These are phyloP conservation scores for Pseudogymnoascus sp. DNA, from an alignment of 2,329 filamentous ascomycete species.

Conservation along the genomic window DNA sequence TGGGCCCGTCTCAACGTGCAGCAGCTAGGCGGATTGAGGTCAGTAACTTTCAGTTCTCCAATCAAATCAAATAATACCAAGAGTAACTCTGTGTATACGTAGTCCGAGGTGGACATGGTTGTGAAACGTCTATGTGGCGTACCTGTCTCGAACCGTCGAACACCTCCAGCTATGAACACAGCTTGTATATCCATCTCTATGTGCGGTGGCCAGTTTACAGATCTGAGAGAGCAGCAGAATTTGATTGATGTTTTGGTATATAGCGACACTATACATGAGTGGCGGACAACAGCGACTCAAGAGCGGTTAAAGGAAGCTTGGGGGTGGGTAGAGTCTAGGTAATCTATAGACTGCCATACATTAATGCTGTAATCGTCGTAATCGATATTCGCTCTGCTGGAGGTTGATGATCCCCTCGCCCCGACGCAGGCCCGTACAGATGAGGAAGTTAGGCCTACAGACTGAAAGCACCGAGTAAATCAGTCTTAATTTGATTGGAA, in stretches of 20 bases:
- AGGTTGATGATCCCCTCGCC: too few species aligned
- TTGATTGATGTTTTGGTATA: constrained; percentile 23
- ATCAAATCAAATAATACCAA: too few species aligned
- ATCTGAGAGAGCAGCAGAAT: constrained; percentile 22
- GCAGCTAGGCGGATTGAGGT: constrained; percentile 13
- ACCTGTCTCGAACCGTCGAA: constrained; percentile 16
- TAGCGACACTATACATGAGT: constrained; percentile 25
- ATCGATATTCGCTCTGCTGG: too few species aligned
- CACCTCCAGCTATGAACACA: constrained; percentile 24
- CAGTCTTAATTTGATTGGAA: too few species aligned
- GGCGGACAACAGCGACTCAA: constrained; percentile 28
- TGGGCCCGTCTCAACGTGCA: constrained; percentile 15
- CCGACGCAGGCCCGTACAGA: too few species aligned
- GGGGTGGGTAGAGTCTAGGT: constrained; percentile 18
- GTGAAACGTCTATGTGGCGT: constrained; percentile 18
- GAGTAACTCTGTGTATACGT: too few species aligned
- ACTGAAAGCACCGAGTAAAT: too few species aligned
- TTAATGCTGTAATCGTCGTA: too few species aligned
- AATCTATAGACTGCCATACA: too few species aligned
- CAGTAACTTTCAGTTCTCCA: too few species aligned
- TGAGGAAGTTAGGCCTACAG: too few species aligned
- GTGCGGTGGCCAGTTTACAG: constrained; percentile 28
- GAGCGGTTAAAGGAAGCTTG: constrained; percentile 26
- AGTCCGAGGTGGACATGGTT: constrained; percentile 15
- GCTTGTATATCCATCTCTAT: constrained; percentile 27